These are phyloP conservation scores for Globisporangium mamillatum DNA, from an alignment of 352 stramenopile species.

Conservation along the genomic window DNA sequence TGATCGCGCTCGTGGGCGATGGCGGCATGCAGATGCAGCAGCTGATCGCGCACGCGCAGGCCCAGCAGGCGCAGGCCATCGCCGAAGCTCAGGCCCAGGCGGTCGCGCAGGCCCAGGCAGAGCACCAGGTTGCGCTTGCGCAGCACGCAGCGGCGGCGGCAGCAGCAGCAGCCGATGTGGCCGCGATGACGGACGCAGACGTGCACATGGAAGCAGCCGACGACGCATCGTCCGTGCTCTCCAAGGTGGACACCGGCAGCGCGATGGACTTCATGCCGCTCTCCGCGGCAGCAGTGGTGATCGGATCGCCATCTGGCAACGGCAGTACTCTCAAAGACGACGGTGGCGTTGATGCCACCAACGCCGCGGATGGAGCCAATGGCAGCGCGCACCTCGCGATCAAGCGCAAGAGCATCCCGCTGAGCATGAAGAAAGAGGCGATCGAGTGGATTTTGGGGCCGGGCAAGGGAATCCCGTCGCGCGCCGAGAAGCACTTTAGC, in stretches of 20 bases:
- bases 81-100: constrained; percentile 10
- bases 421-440: constrained; percentile 83
- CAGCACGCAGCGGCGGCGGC: constrained; percentile 18
- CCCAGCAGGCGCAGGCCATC: constrained; percentile 29
- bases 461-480: constrained; percentile 64
- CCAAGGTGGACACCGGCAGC: constrained; percentile 4
- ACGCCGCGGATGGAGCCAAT: neutral
- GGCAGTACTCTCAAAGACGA: neutral
- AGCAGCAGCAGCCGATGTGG: constrained; percentile 2
- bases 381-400: constrained; percentile 18
- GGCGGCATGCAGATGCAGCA: constrained; percentile 57
- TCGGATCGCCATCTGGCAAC: constrained; percentile 10
- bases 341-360: neutral
- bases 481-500: constrained; percentile 72
- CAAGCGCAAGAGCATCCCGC: constrained; percentile 71
- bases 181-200: constrained; percentile 5
- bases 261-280: constrained; percentile 32
- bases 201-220: constrained; percentile 10
- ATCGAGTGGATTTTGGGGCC: constrained; percentile 79
- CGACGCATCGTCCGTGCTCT: constrained; percentile 5
- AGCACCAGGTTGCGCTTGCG: constrained; percentile 16
- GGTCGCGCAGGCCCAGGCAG: constrained; percentile 11
- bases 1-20: constrained; percentile 52
- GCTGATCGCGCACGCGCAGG: constrained; percentile 55
- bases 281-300: constrained; percentile 19